Percentiles rank a stretch among this genome's conserved stretches.
Conservation (phyloP, 2,329 filamentous ascomycete species). For the Pseudogymnoascus pannorum region DNA sequence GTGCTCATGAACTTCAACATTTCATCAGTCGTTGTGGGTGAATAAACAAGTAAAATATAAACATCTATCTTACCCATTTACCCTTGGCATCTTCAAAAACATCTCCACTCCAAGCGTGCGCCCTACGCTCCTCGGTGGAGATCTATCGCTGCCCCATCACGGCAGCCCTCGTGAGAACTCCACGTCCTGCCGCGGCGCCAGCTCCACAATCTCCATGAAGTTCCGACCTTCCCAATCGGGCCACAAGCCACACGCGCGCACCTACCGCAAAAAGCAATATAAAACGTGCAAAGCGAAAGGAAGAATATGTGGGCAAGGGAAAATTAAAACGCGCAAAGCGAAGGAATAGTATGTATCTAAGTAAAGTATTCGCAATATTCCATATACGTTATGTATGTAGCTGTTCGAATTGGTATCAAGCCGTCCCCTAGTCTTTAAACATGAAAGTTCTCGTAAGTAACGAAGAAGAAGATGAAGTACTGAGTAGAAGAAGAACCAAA, state of each 20-base stretch:
- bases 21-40: background rate
- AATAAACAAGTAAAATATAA: background rate
- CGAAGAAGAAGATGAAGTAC: background rate
- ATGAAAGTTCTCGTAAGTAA: background rate
- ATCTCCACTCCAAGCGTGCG: background rate
- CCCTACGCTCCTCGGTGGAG: background rate
- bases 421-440: background rate
- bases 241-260: background rate
- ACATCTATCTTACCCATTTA: background rate
- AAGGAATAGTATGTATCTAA: no score
- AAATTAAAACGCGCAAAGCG: no score
- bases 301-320: background rate
- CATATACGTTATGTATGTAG: conserved; percentile 2
- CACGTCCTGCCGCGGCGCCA: background rate
- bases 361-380: background rate
- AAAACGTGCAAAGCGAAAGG: background rate
- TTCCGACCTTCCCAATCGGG: background rate
- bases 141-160: background rate
- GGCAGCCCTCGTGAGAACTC: background rate
- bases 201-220: background rate
- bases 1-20: background rate
- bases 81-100: background rate
- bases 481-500: background rate
- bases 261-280: background rate
- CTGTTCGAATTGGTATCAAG: conserved; percentile 8